Evolutionary conservation across 2,329 filamentous ascomycete genomes (phyloP), one percentile per base, ranked within the genome.

Genomic region (Sporothrix inflata): DNA sequence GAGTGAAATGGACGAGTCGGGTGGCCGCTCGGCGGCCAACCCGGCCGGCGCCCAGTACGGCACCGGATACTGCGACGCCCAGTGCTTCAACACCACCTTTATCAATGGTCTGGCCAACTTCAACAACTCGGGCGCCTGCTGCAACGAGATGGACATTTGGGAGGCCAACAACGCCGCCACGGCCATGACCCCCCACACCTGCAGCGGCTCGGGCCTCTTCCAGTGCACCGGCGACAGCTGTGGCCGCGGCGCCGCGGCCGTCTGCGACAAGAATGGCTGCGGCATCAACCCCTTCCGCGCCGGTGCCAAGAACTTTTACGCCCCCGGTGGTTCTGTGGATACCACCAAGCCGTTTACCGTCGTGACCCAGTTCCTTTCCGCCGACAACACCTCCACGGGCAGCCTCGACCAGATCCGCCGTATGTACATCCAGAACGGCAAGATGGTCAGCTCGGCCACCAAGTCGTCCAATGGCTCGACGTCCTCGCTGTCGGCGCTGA

Each of bases 221-320:
- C 73, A 74, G 16, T 89, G 87, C 82, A 77, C 77, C 0, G 79
- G 80, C 45, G n/a, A 78, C 71, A 74, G 74, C 19, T 88, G 84
- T 68, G 82, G 75, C 34, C 74, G 73, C 34, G 81, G 78, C 19
- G 38, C 34, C 9, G 34, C 57, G 9, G 88, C 88, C 72, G 80
- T 85, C 65, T 91, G 89, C 81, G 89, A 91, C 79, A 86, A 86
- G 73, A 86, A 88, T 75, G 89, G 89, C 30, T 91, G 89, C 77
- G 89, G 90, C 78, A 90, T 87, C 83, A 90, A 90, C 84, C 81
- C 85, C 21, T 91, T 86, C 85, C 88, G 88, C 76, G 84, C 88
- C 82, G 89, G 88, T 61, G 85, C 87, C 79, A 82, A 81, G 38
- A 81, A 82, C 78, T 91, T 91, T 82, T 91, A 87, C 70, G 75